Evolutionary conservation across 1,284 basidiomycete species (phyloP), one percentile per base, ranked within the genome.

Genomic region (Stygiomarasmius scandens): DNA sequence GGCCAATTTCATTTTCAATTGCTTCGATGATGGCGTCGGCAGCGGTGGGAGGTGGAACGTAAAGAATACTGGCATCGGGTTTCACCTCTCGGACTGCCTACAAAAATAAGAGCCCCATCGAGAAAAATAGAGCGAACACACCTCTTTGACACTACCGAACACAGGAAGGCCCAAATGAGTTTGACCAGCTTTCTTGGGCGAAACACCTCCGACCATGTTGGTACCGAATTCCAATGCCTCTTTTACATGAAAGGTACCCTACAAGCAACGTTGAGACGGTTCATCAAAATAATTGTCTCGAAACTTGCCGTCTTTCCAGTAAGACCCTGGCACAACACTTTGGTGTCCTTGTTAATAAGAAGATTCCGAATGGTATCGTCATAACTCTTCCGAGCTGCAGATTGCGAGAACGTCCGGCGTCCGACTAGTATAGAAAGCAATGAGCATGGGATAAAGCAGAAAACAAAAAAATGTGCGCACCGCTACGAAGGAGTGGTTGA

Each of bases 181-280:
- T 75, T 93, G 89, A 34, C 97, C 97, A 54, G 96, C 97, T 77
- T 98, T 99, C 80, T 93, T 97, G 52, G 96, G 97, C 38, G 94
- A 96, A 55, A 97, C 95, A 69, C 97, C 97, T 59, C 96, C 97
- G 60, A 99, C 94, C 87, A 99, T 95, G 60, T 91, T 92, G 59
- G 97, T 99, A 32, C 96, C 96, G 73, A 95, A 99, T 52, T 87
- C 93, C 63, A 99, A 77, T 49, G 97, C 95, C 76, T 98, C 95
- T 72, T 86, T 90, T 63, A 89, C 88, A 82, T 99, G 97, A 86
- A 99, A 99, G 66, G 96, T 98, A 67, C 90, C 96, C 95, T 98
- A 65, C 25, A 56, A 12, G 55, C 25, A 54, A 49, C 12, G 44
- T 10, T n/a, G n/a, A n/a, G n/a, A n/a, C n/a, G n/a, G n/a, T n/a